A percentile compares a stretch with the other conserved stretches of the same genome.
These are phyloP conservation scores for Petunia hybrid DNA, from an alignment of 305 asterid genomes.

Conservation along the genomic window DNA sequence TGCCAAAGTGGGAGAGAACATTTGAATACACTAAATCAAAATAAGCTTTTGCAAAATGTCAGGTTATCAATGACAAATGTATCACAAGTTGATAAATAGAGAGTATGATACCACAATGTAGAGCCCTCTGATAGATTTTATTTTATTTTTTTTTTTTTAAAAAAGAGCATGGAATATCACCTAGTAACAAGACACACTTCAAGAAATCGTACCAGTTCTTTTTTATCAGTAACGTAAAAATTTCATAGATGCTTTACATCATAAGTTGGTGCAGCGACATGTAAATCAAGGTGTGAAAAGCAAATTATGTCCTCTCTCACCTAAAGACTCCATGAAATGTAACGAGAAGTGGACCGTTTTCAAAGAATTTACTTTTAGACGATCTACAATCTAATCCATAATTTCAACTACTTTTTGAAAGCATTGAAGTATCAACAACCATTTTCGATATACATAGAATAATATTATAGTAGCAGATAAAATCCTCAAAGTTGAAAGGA, in stretches of 20 bases:
- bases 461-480: background rate
- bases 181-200: background rate
- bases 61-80: background rate
- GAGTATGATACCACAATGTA: background rate
- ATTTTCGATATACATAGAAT: too few species aligned
- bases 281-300: constrained; percentile 5
- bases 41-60: background rate
- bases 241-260: background rate
- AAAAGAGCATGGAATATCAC: background rate
- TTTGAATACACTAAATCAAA: constrained; percentile 4
- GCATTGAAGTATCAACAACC: background rate
- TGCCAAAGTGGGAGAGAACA: background rate
- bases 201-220: background rate
- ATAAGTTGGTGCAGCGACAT: background rate
- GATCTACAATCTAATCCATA: constrained; percentile 1
- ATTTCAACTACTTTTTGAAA: constrained; percentile 9
- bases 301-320: background rate
- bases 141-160: background rate
- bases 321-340: background rate
- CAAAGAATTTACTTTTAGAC: background rate
- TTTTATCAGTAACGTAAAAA: background rate
- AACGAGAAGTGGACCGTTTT: background rate
- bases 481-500: background rate
- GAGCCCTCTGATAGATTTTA: background rate
- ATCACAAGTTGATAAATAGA: background rate